Conservation (phyloP, 108 stramenopile species). For the Nitzschia sp. region DNA sequence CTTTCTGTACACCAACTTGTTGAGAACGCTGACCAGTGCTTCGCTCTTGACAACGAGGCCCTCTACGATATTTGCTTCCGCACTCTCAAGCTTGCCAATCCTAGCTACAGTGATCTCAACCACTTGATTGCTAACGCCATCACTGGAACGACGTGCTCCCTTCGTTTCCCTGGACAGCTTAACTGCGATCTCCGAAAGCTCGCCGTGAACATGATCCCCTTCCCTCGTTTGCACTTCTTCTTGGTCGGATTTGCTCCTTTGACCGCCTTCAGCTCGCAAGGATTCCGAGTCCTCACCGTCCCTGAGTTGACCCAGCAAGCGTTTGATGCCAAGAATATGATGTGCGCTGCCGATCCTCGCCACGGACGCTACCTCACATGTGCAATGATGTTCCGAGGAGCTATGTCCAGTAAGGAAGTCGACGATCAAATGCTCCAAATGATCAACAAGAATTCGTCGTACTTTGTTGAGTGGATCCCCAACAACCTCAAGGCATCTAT, state of each 20-base stretch:
- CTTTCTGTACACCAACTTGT: conserved; percentile 97
- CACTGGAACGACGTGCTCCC: conserved; percentile 94
- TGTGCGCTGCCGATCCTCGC: conserved; percentile 98
- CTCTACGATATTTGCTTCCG: conserved; percentile 97
- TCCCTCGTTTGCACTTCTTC: conserved; percentile 99
- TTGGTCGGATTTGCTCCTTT: conserved; percentile 97
- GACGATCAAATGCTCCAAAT: conserved; percentile 98
- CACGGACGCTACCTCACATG: conserved; percentile 99
- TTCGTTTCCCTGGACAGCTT: conserved; percentile 97
- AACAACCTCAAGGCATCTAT: conserved; percentile 99
- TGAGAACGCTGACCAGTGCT: conserved; percentile 97
- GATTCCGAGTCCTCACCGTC: conserved; percentile 95
- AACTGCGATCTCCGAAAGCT: conserved; percentile 99
- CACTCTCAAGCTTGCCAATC: conserved; percentile 90
- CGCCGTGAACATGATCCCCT: conserved; percentile 98
- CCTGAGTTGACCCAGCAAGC: conserved; percentile 96
- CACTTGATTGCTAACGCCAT: conserved; percentile 94
- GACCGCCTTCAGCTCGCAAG: conserved; percentile 88
- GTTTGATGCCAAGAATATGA: conserved; percentile 99
- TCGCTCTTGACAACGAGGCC: conserved; percentile 96
- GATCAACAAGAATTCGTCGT: conserved; percentile 97
- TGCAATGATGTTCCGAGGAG: conserved; percentile 98
- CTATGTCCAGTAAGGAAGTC: conserved; percentile 96
- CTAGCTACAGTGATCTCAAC: conserved; percentile 93
- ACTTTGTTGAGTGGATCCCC: conserved; percentile 99